Base-by-base conservation (phyloP, 2,329 filamentous ascomycete species). In the Xylaria digitata region DNA sequence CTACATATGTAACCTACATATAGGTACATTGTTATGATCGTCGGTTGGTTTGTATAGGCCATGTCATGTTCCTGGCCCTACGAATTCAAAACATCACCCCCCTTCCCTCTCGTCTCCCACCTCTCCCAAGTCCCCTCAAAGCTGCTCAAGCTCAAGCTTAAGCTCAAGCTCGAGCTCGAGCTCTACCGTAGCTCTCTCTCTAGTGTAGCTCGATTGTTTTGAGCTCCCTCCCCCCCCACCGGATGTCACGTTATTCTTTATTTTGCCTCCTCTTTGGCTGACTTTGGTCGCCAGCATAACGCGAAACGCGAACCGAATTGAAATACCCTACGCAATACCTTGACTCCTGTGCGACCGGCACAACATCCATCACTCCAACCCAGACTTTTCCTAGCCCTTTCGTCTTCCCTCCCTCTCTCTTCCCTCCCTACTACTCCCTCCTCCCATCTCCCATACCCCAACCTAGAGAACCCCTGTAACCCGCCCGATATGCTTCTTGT, bases 401-500 rank as follows among this genome's bases (percentile, higher is more conserved):
- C 55, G 6, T 17, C 50, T 19, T 34, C 40, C 49, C 26, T 45
- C 49, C 43, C 19, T 34, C 43, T 46, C 55, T 55, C 53, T 37
- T 37, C 34, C 34, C 53, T 55, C 32, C 32, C 59, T 23, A 30
- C 66, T 30, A 40, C 17, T 23, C 52, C 53, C 65, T 21, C n/a
- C 15, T 30, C 17, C 58, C 45, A 42, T 40, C 37, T 61, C 49
- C 43, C 49, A 65, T 59, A 58, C 50, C 60, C 57, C 53, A 55
- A 46, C 42, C 67, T 21, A 64, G 59, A 66, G 43, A 49, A 53
- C 66, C 65, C 69, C 64, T 69, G 69, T 40, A 64, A 60, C 56
- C 55, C 34, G 54, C 57, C 53, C 68, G 66, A 49, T 42, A 70
- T 70, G 68, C 63, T 66, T 69, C 65, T 72, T 72, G 69, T 72